Conservation (phyloP, 305 asterid genomes). For the Withania somnifera region DNA sequence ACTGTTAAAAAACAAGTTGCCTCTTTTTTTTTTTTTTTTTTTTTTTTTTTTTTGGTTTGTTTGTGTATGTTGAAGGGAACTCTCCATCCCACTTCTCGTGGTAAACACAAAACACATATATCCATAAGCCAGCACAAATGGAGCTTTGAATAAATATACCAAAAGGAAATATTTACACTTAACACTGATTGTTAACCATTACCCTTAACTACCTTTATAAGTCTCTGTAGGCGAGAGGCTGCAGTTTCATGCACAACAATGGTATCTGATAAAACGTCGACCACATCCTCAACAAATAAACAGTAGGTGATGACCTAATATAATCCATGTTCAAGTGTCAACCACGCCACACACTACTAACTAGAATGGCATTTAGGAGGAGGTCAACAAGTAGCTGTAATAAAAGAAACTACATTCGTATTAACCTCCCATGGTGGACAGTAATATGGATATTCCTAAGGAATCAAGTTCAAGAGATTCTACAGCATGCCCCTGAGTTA, state of each 20-base stretch:
- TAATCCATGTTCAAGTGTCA: neutral
- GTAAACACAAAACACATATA: neutral
- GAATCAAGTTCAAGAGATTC: constrained; percentile 56
- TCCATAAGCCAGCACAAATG: neutral
- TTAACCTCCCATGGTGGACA: constrained; percentile 55
- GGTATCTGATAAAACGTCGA: constrained; percentile 38
- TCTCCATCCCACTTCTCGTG: neutral
- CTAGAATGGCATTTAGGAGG: neutral
- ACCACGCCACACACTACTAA: neutral
- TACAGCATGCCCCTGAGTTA: constrained; percentile 40
- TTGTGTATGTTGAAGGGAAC: too few relatives aligned
- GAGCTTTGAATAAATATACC: neutral
- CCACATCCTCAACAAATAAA: constrained; percentile 46
- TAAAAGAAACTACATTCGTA: neutral
- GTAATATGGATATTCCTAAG: constrained; percentile 59
- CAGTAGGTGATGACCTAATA: constrained; percentile 59
- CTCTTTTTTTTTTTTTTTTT: too few relatives aligned
- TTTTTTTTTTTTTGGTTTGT: too few relatives aligned
- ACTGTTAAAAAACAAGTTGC: too few relatives aligned
- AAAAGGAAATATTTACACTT: neutral
- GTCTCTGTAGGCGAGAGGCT: constrained; percentile 43
- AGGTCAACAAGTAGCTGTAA: neutral
- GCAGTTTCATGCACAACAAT: constrained; percentile 51
- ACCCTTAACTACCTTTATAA: constrained; percentile 37
- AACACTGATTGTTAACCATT: neutral